Evolutionary conservation across 1,284 basidiomycete genomes (phyloP).

Genomic region (Cutaneotrichosporon mucoides): DNA sequence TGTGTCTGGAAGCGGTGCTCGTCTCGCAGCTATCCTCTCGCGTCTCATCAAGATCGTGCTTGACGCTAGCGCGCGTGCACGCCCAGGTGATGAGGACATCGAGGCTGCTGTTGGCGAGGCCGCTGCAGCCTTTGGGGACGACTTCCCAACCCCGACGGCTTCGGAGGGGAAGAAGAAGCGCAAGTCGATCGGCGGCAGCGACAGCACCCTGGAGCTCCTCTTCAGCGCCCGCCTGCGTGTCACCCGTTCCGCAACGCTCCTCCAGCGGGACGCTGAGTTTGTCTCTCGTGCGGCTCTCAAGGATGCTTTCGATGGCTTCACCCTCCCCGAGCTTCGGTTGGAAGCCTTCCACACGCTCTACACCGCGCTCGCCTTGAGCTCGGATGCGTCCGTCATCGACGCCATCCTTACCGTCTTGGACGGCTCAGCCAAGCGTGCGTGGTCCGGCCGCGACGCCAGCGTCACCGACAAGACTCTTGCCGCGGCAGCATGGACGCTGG

Average conservation of each 20-base stretch:
- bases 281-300: background rate
- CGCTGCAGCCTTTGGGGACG: constrained; percentile 12
- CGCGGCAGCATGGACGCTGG: constrained; percentile 23
- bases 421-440: background rate
- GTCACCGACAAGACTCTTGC: constrained; percentile 9
- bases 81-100: constrained; percentile 12
- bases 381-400: constrained; percentile 10
- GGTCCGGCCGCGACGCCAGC: constrained; percentile 14
- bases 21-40: constrained; percentile 11
- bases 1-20: background rate
- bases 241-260: constrained; percentile 9
- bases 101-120: constrained; percentile 12
- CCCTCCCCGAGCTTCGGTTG: constrained; percentile 13
- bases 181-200: constrained; percentile 3
- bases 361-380: constrained; percentile 10
- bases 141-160: background rate
- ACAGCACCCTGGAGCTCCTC: constrained; percentile 8
- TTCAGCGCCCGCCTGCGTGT: constrained; percentile 14
- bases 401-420: constrained; percentile 9
- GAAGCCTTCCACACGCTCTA: constrained; percentile 15
- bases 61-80: constrained; percentile 14
- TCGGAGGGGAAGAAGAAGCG: constrained; percentile 14
- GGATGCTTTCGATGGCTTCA: background rate
- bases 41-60: constrained; percentile 14
- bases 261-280: constrained; percentile 3